Conservation (phyloP, 352 stramenopile genomes). For the Pythium sukuiense region DNA sequence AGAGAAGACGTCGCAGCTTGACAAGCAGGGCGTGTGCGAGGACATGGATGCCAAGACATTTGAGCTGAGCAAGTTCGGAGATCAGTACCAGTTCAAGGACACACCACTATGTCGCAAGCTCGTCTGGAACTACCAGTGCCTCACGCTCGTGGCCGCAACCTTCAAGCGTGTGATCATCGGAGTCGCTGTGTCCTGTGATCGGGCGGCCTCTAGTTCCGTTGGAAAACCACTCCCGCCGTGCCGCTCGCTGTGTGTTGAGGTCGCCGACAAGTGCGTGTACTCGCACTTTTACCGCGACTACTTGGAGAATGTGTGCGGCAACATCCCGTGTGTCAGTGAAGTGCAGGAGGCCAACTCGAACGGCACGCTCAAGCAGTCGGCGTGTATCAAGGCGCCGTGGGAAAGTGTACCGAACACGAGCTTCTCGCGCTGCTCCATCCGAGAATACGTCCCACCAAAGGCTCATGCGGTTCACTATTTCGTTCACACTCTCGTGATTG, state of each 20-base stretch:
- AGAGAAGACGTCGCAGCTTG: slow-evolving; percentile 51
- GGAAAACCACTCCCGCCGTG: slow-evolving; percentile 52
- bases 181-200: slow-evolving; percentile 34
- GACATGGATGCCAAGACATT: slow-evolving; percentile 68
- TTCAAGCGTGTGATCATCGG: slow-evolving; percentile 45
- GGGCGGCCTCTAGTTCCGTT: slow-evolving; percentile 13
- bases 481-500: background rate
- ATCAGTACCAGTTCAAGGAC: slow-evolving; percentile 70
- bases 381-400: slow-evolving; percentile 52
- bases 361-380: slow-evolving; percentile 34
- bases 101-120: slow-evolving; percentile 49
- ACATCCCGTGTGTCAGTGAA: slow-evolving; percentile 57
- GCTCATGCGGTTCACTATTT: background rate
- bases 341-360: slow-evolving; percentile 39
- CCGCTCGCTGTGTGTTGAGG: slow-evolving; percentile 70
- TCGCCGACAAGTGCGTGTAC: slow-evolving; percentile 78
- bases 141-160: slow-evolving; percentile 59
- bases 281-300: slow-evolving; percentile 67
- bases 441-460: slow-evolving; percentile 43
- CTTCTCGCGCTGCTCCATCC: slow-evolving; percentile 62
- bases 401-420: slow-evolving; percentile 44
- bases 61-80: slow-evolving; percentile 51
- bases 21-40: slow-evolving; percentile 75
- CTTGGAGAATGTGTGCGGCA: slow-evolving; percentile 66
- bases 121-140: slow-evolving; percentile 78